phyloP scores from a whole-genome alignment of 2,329 filamentous ascomycete genomes.

The Blastomyces parvus region DNA sequence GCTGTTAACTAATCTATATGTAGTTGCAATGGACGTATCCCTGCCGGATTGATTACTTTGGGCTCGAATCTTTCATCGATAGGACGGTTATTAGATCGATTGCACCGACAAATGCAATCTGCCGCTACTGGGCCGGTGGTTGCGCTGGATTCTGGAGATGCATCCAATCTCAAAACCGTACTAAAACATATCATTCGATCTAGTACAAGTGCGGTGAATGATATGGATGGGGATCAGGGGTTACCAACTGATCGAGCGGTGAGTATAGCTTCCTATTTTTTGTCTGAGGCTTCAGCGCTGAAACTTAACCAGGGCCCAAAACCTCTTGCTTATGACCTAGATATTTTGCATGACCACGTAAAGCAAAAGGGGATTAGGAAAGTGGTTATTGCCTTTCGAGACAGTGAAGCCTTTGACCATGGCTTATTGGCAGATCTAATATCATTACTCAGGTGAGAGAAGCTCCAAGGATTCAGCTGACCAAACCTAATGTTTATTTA shows the following conservation, averaged over 20 bases:
- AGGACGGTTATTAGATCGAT: conserved; percentile 28
- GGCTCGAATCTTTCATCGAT: conserved; percentile 37
- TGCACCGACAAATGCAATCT: conserved; percentile 27
- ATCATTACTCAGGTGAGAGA: conserved; percentile 32
- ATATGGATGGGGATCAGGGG: conserved; percentile 31
- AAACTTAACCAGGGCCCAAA: conserved; percentile 28
- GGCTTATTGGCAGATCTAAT: conserved; percentile 38
- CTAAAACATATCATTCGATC: conserved; percentile 39
- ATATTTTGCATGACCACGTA: conserved; percentile 37
- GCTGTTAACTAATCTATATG: conserved; percentile 12
- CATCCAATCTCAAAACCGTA: conserved; percentile 37
- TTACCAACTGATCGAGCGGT: conserved; percentile 34
- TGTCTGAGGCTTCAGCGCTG: conserved; percentile 8
- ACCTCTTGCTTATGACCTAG: conserved; percentile 38
- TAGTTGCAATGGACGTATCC: conserved; percentile 34
- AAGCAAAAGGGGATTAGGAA: conserved; percentile 29
- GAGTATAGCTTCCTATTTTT: conserved; percentile 11
- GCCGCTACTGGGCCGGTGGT: conserved; percentile 30
- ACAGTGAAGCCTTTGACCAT: conserved; percentile 41
- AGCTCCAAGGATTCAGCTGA: not conserved
- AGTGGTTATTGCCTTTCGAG: conserved; percentile 36
- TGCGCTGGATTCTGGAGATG: conserved; percentile 36
- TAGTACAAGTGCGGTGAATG: conserved; percentile 29
- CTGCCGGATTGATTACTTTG: conserved; percentile 35
- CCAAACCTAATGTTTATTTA: conserved; percentile 19